Conservation (phyloP, 2,329 filamentous ascomycete genomes). For the Alternaria infectoria region DNA sequence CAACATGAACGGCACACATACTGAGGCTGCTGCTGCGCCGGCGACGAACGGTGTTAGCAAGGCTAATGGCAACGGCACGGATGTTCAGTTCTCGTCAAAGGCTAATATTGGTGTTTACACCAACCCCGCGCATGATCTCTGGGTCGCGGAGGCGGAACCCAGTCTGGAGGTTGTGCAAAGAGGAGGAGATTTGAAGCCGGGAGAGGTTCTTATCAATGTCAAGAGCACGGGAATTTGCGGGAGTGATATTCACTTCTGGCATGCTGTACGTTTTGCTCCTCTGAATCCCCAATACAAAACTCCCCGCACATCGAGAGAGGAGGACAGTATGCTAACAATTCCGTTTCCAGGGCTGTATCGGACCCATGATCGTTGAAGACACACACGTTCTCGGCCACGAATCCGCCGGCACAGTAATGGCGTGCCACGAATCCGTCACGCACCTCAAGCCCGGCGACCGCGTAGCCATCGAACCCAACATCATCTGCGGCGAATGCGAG, state of each 20-base stretch:
- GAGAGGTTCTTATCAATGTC: slow-evolving; percentile 86
- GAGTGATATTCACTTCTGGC: slow-evolving; percentile 97
- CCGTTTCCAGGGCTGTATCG: slow-evolving; percentile 71
- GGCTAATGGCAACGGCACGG: slow-evolving; percentile 27
- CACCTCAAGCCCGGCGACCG: slow-evolving; percentile 83
- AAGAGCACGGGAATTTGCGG: slow-evolving; percentile 97
- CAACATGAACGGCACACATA: slow-evolving; percentile 4
- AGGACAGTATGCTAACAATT: slow-evolving; percentile 18
- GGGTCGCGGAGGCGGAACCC: slow-evolving; percentile 81
- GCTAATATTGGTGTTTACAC: slow-evolving; percentile 96
- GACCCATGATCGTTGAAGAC: slow-evolving; percentile 88
- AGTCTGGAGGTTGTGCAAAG: slow-evolving; percentile 75
- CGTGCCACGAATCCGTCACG: slow-evolving; percentile 80
- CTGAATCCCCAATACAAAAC: too few species aligned
- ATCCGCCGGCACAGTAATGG: slow-evolving; percentile 81
- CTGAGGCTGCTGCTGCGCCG: slow-evolving; percentile 1
- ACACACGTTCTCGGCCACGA: slow-evolving; percentile 96
- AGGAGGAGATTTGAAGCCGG: slow-evolving; percentile 72
- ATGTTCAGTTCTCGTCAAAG: slow-evolving; percentile 64
- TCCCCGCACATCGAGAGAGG: too few species aligned
- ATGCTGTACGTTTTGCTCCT: slow-evolving; percentile 68
- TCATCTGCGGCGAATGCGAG: slow-evolving; percentile 90
- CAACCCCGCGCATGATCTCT: slow-evolving; percentile 89
- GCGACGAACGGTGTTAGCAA: background rate
- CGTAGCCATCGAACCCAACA: slow-evolving; percentile 91